Evolutionary conservation across 2,329 filamentous ascomycete genomes (phyloP).

Genomic region (Onygenales sp.): DNA sequence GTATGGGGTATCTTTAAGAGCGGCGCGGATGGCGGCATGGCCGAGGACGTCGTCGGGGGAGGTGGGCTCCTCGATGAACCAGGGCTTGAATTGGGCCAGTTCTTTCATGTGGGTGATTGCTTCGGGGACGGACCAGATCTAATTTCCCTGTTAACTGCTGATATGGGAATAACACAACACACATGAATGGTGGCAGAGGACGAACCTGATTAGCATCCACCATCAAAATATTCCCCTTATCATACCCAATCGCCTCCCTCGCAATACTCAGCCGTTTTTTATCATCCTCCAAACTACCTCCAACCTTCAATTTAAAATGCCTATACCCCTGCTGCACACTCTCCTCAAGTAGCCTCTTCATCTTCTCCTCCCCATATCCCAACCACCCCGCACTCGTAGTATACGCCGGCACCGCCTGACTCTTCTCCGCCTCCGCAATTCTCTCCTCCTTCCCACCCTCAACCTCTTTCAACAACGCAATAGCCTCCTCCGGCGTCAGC

Average conservation of each 20-base stretch:
- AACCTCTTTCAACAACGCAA: conserved; percentile 57
- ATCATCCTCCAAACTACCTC: conserved; percentile 63
- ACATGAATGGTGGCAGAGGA: background rate
- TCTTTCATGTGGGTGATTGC: conserved; percentile 79
- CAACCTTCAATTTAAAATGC: conserved; percentile 90
- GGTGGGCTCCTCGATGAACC: conserved; percentile 94
- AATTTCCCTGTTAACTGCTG: background rate
- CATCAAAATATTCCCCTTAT: conserved; percentile 78
- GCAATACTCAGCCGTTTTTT: conserved; percentile 61
- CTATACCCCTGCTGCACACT: conserved; percentile 67
- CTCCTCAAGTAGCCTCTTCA: conserved; percentile 64
- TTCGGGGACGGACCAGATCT: conserved; percentile 79
- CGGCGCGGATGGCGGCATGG: conserved; percentile 75
- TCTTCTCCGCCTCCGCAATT: conserved; percentile 62
- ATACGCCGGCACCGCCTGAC: conserved; percentile 75
- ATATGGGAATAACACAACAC: background rate
- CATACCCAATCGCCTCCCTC: conserved; percentile 70
- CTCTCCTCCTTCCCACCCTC: conserved; percentile 61
- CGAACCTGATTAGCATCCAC: conserved; percentile 78
- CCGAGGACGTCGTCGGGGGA: conserved; percentile 83
- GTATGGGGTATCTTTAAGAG: conserved; percentile 47
- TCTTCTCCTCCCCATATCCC: conserved; percentile 82
- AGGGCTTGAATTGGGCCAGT: conserved; percentile 66
- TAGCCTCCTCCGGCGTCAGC: conserved; percentile 75
- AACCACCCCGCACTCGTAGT: conserved; percentile 87